A percentile compares a stretch with the other conserved stretches of the same genome.
These are phyloP conservation scores for Hansenula anomala DNA, from an alignment of 1,139 yeast genomes.

Conservation along the genomic window DNA sequence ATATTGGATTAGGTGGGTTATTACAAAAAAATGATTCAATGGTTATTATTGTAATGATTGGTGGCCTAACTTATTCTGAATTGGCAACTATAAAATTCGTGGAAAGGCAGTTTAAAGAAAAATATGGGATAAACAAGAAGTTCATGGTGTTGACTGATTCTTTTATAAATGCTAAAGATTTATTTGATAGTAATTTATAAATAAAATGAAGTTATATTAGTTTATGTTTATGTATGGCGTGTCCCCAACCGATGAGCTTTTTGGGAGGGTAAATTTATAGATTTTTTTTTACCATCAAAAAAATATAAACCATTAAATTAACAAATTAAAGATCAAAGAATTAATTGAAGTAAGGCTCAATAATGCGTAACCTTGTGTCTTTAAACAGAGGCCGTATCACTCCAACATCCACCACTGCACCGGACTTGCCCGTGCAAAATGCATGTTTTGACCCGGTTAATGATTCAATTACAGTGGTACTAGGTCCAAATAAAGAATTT, in stretches of 20 bases:
- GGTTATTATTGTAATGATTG: conserved; percentile 52
- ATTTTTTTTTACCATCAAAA: too few relatives aligned
- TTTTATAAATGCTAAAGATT: conserved; percentile 38
- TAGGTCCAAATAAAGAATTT: conserved; percentile 58
- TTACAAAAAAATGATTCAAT: conserved; percentile 27
- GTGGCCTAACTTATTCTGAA: conserved; percentile 82
- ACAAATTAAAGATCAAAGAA: too few relatives aligned
- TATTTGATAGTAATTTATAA: conserved; percentile 10
- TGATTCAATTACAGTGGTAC: conserved; percentile 66
- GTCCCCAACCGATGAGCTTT: too few relatives aligned
- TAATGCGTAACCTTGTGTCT: conserved; percentile 55
- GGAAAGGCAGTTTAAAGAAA: conserved; percentile 34
- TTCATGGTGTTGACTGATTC: conserved; percentile 54
- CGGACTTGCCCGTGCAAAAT: conserved; percentile 54
- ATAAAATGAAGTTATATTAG: neutral
- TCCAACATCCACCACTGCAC: conserved; percentile 44
- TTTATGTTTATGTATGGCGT: too few relatives aligned
- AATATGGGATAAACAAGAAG: conserved; percentile 33
- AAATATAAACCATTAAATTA: too few relatives aligned
- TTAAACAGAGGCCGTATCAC: conserved; percentile 51
- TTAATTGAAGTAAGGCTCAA: too few relatives aligned
- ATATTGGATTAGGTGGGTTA: conserved; percentile 22
- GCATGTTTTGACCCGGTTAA: conserved; percentile 73
- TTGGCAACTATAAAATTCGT: conserved; percentile 59
- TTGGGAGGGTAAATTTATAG: too few relatives aligned